Base-by-base conservation (phyloP, 768 basidiomycete genomes). In the Kondoa malvinella region DNA sequence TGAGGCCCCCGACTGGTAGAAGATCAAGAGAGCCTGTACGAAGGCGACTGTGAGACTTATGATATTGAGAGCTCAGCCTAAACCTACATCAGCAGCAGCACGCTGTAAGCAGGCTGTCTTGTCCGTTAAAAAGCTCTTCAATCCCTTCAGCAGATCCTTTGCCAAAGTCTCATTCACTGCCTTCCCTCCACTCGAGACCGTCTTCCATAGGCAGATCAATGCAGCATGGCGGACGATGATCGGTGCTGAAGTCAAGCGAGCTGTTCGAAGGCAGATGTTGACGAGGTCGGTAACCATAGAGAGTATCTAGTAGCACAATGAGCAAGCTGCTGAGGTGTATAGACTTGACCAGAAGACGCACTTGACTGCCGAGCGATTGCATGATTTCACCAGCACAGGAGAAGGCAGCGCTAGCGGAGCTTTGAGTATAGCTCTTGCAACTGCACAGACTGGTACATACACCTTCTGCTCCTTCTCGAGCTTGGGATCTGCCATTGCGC, bases 221-320 rank as follows among this genome's bases (percentile, higher is more conserved):
- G 90, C 87, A 69, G 92, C 85, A 74, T 84, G 89, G 3, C 92
- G 85, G 30, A 95, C 81, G 26, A 92, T 81, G 64, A 89, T 82
- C 3, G 86, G 82, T 89, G 94, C 70, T n/a, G 56, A 25, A 34
- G 25, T 26, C 56, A 33, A 3, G 64, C 68, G 57, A 70, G 66
- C 64, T 32, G 68, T 68, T 32, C 72, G 31, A 15, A 59, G 29
- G 34, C 25, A 60, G 21, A 56, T 34, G 12, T n/a, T 78, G 25
- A 83, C 79, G 34, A 92, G 87, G 75, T 97, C 94, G 31, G 86
- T 82, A 84, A 92, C 87, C 72, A 92, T 87, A 0, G 92, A 95
- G 92, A 96, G 94, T 75, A 92, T 85, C 89, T 97, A 70, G 1
- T 62, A 33, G 31, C 21, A 40, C 34, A 61, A 62, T 40, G 56